Percentiles rank a stretch among this genome's conserved stretches.
These are phyloP conservation scores for Fusarium pseudoanthophilum DNA, from an alignment of 2,329 filamentous ascomycete species.

Conservation along the genomic window DNA sequence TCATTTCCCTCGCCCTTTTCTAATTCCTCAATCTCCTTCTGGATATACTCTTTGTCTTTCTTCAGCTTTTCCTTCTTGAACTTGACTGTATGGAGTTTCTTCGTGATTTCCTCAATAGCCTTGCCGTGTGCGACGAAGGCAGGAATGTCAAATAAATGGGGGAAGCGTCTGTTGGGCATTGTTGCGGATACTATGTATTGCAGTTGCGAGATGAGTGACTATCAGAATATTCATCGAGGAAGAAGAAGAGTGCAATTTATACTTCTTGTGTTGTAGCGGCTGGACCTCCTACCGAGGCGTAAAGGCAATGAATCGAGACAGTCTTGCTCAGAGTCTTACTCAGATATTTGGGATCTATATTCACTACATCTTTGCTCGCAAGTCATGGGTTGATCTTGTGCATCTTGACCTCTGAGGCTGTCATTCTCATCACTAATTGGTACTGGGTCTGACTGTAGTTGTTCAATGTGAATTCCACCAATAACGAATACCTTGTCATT, in stretches of 20 bases:
- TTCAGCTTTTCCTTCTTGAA: background rate
- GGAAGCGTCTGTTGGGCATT: background rate
- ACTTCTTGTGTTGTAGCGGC: rapidly evolving
- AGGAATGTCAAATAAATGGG: background rate
- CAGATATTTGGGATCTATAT: no score
- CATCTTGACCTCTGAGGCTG: no score
- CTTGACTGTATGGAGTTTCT: background rate
- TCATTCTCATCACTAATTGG: no score
- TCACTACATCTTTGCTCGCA: no score
- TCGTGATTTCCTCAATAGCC: background rate
- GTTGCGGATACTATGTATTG: background rate
- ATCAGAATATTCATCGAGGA: no score
- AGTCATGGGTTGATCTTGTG: no score
- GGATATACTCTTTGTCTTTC: background rate
- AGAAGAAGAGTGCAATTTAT: background rate
- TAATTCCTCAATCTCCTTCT: background rate
- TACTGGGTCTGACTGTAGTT: no score
- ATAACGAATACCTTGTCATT: no score
- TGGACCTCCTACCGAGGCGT: rapidly evolving
- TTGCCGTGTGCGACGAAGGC: background rate
- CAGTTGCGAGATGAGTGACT: no score
- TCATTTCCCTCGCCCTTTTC: background rate
- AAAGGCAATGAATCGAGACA: background rate
- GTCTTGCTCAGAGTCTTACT: background rate
- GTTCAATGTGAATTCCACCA: no score